Percentiles rank a stretch among this genome's conserved stretches.
Evolutionary conservation across 345 rosid genomes (phyloP).

Genomic region (Triadica sebifera): DNA sequence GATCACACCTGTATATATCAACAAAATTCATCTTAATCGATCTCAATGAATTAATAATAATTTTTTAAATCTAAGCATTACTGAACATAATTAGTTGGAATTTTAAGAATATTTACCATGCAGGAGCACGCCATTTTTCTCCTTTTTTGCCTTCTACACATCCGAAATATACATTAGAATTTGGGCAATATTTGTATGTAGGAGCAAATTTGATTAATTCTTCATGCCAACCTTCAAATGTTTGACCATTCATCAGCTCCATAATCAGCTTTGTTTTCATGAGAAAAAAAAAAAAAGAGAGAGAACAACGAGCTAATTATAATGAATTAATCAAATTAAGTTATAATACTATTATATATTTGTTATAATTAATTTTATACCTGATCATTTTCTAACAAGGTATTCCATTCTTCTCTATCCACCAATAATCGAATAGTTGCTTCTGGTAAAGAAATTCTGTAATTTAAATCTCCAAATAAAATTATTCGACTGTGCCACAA

Average conservation of each 20-base stretch:
- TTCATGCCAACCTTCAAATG: slow-evolving; percentile 66
- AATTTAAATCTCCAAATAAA: slow-evolving; percentile 78
- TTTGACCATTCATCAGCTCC: slow-evolving; percentile 57
- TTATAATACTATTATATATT: too few relatives aligned
- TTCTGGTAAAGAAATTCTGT: slow-evolving; percentile 70
- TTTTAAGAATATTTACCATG: slow-evolving; percentile 46
- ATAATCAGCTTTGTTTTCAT: slow-evolving; percentile 47
- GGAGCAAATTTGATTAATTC: slow-evolving; percentile 65
- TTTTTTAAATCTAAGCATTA: too few relatives aligned
- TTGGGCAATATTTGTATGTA: slow-evolving; percentile 66
- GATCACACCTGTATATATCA: slow-evolving; percentile 49
- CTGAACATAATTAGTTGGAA: background rate
- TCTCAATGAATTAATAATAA: too few relatives aligned
- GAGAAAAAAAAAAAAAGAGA: too few relatives aligned
- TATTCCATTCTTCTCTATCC: slow-evolving; percentile 53
- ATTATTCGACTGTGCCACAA: slow-evolving; percentile 52
- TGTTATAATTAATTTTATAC: slow-evolving; percentile 23
- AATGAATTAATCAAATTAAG: too few relatives aligned
- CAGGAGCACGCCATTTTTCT: slow-evolving; percentile 70
- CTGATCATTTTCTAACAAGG: slow-evolving; percentile 66
- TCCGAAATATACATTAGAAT: slow-evolving; percentile 64
- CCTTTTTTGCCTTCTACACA: slow-evolving; percentile 44
- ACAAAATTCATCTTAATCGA: background rate
- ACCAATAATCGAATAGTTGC: slow-evolving; percentile 52
- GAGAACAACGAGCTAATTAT: too few relatives aligned